phyloP scores from a whole-genome alignment of 2,329 filamentous ascomycete species.

The Colletotrichum gloeosporioides region DNA sequence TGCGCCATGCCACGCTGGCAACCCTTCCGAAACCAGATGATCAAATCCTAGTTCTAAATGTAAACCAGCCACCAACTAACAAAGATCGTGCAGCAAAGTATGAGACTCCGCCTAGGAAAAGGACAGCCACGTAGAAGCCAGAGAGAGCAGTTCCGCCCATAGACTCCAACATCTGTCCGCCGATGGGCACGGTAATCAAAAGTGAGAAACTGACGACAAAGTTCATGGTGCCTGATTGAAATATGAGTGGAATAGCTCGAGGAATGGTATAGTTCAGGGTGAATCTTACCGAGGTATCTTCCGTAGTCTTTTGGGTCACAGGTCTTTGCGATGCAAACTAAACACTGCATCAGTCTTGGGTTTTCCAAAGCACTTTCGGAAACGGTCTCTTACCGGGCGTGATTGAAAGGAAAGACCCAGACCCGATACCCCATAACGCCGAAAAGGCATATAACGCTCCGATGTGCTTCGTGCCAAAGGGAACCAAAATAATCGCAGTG shows the following conservation, averaged over 20 bases:
- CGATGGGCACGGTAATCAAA: conserved; percentile 49
- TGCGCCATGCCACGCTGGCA: background rate
- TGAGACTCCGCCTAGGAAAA: conserved; percentile 39
- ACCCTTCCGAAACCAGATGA: background rate
- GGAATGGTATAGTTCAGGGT: rapidly evolving
- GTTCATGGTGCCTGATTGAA: conserved; percentile 45
- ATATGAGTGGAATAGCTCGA: background rate
- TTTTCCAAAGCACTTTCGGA: rapidly evolving
- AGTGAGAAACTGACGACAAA: conserved; percentile 50
- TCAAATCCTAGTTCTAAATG: conserved; percentile 7
- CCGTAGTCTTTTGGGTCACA: conserved; percentile 53
- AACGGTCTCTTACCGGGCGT: conserved; percentile 30
- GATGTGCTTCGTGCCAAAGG: conserved; percentile 44
- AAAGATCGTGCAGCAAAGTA: conserved; percentile 30
- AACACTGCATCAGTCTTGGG: background rate
- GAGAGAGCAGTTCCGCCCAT: conserved; percentile 49
- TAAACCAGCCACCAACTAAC: conserved; percentile 1
- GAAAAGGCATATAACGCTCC: conserved; percentile 47
- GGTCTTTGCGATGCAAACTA: conserved; percentile 50
- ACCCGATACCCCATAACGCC: conserved; percentile 53
- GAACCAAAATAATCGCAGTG: conserved; percentile 48
- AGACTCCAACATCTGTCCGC: conserved; percentile 48
- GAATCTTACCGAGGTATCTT: conserved; percentile 37
- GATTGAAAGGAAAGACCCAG: conserved; percentile 50
- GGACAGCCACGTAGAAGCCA: conserved; percentile 48